phyloP scores from a whole-genome alignment of 2,329 filamentous ascomycete genomes.

The Venturia oleaginea region DNA sequence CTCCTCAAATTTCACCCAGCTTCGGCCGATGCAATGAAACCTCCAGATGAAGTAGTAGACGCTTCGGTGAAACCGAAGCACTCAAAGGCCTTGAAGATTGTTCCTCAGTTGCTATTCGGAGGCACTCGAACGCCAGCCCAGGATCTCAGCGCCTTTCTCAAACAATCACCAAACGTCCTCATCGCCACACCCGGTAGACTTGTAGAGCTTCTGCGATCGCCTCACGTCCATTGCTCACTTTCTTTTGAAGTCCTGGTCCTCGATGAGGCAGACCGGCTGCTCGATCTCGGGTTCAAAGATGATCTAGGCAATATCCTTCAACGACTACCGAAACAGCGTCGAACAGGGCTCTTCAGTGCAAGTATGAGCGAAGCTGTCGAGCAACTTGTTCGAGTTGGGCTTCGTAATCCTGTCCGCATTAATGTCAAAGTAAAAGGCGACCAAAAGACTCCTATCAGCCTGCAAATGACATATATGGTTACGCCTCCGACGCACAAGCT shows the following conservation, averaged over 20 bases:
- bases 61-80: conserved; percentile 30
- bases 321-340: conserved; percentile 79
- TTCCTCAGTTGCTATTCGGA: conserved; percentile 83
- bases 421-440: conserved; percentile 83
- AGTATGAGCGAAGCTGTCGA: conserved; percentile 93
- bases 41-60: conserved; percentile 33
- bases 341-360: conserved; percentile 90
- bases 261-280: conserved; percentile 85
- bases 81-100: conserved; percentile 42
- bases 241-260: conserved; percentile 89
- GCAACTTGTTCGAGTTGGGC: conserved; percentile 81
- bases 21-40: conserved; percentile 60
- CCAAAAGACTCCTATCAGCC: conserved; percentile 77
- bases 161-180: conserved; percentile 76
- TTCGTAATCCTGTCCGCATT: conserved; percentile 91
- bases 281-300: conserved; percentile 90
- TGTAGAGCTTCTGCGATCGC: conserved; percentile 76
- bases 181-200: conserved; percentile 87
- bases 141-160: conserved; percentile 77
- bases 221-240: conserved; percentile 77
- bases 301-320: conserved; percentile 79
- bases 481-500: conserved; percentile 72
- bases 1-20: conserved; percentile 75
- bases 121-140: conserved; percentile 73
- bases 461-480: conserved; percentile 82